Evolutionary conservation across 106 monocot genomes (phyloP).

Genomic region (Chionographis japonica): DNA sequence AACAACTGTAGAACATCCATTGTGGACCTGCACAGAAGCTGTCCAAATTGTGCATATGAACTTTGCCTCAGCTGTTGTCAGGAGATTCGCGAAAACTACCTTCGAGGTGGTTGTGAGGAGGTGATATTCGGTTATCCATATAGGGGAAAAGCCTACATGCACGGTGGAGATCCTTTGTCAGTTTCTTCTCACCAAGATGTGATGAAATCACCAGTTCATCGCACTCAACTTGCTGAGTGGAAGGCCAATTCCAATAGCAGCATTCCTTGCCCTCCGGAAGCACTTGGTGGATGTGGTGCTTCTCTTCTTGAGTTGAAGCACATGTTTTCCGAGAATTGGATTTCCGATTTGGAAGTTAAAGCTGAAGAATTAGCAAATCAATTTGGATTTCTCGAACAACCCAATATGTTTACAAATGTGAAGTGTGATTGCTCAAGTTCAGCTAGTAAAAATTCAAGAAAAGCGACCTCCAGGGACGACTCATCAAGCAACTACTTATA

Average conservation of each 20-base stretch:
- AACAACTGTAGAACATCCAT: conserved; percentile 73
- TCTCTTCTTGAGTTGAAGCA: conserved; percentile 40
- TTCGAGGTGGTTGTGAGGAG: conserved; percentile 17
- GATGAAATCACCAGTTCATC: background rate
- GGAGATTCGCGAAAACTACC: conserved; percentile 41
- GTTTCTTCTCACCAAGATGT: background rate
- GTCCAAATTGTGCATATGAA: conserved; percentile 59
- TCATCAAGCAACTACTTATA: conserved; percentile 61
- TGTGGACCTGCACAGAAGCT: conserved; percentile 61
- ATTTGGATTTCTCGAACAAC: background rate
- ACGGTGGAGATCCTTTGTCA: conserved; percentile 33
- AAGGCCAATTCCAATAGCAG: conserved; percentile 25
- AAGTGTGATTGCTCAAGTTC: conserved; percentile 23
- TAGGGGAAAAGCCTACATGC: conserved; percentile 45
- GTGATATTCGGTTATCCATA: conserved; percentile 10
- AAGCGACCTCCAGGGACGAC: conserved; percentile 50
- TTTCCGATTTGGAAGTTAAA: conserved; percentile 20
- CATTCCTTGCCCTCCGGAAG: conserved; percentile 54
- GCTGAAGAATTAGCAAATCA: conserved; percentile 25
- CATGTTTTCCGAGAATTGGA: conserved; percentile 28
- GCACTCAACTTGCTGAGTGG: conserved; percentile 22
- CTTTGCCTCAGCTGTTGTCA: conserved; percentile 63
- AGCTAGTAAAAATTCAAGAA: conserved; percentile 25
- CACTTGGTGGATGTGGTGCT: conserved; percentile 57
- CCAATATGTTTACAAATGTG: background rate